A percentile compares a stretch with the other conserved stretches of the same genome.
Evolutionary conservation across 345 rosid species (phyloP).

Genomic region (Melastoma malabathricum): DNA sequence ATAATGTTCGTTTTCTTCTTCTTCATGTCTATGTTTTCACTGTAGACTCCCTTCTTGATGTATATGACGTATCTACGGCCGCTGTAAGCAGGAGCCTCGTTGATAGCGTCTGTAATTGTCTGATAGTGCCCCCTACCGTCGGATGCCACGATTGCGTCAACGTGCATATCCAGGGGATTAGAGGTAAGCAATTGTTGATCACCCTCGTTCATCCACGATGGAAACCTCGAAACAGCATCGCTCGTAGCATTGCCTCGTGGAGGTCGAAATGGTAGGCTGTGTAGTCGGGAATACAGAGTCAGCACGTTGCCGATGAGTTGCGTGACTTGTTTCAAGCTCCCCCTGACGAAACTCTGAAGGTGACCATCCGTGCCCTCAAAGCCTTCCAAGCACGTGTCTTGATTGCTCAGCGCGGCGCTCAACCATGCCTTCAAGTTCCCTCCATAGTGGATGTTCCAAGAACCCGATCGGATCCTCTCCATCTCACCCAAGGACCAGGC

Average conservation of each 20-base stretch:
- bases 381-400: conserved; percentile 90
- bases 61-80: conserved; percentile 47
- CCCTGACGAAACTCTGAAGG: conserved; percentile 41
- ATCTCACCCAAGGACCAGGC: conserved; percentile 87
- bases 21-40: conserved; percentile 68
- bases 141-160: conserved; percentile 37
- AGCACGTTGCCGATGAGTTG: conserved; percentile 54
- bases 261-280: conserved; percentile 54
- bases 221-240: conserved; percentile 12
- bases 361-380: conserved; percentile 69
- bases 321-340: conserved; percentile 67
- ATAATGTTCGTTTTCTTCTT: conserved; percentile 56
- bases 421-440: conserved; percentile 79
- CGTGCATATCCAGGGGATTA: conserved; percentile 20
- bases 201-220: conserved; percentile 54
- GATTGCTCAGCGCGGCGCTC: conserved; percentile 84
- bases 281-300: conserved; percentile 39
- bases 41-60: conserved; percentile 63
- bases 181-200: conserved; percentile 30
- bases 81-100: conserved; percentile 60
- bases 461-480: conserved; percentile 50
- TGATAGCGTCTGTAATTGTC: conserved; percentile 56
- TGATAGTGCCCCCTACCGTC: conserved; percentile 66
- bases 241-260: conserved; percentile 18
- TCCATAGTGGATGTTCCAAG: conserved; percentile 16